These are phyloP conservation scores for Microsporum canis DNA, from an alignment of 2,329 filamentous ascomycete species.

Conservation along the genomic window DNA sequence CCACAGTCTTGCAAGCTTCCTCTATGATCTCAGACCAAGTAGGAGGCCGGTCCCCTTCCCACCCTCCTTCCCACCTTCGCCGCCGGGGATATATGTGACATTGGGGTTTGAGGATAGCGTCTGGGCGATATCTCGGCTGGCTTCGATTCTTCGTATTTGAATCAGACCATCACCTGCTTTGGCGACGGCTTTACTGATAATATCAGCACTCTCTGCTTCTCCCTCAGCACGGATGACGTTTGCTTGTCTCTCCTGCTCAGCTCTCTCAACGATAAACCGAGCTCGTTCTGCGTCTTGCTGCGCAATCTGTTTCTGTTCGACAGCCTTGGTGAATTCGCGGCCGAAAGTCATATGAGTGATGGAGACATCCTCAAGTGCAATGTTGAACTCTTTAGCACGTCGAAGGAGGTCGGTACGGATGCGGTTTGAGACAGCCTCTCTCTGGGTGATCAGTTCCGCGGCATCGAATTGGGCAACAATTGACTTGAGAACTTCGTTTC, in stretches of 20 bases:
- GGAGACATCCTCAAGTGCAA: slow-evolving; percentile 93
- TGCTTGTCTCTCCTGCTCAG: slow-evolving; percentile 96
- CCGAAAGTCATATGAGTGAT: slow-evolving; percentile 99
- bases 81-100: slow-evolving; percentile 82
- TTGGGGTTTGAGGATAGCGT: slow-evolving; percentile 85
- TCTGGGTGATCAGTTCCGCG: slow-evolving; percentile 95
- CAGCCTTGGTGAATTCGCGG: slow-evolving; percentile 94
- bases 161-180: slow-evolving; percentile 90
- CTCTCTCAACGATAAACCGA: slow-evolving; percentile 95
- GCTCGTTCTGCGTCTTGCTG: slow-evolving; percentile 97
- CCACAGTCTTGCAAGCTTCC: background rate
- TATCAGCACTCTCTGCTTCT: slow-evolving; percentile 92
- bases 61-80: slow-evolving; percentile 43
- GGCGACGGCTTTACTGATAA: slow-evolving; percentile 84
- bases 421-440: slow-evolving; percentile 89
- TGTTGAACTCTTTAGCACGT: slow-evolving; percentile 95
- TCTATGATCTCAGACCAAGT: slow-evolving; percentile 50
- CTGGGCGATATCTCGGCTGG: slow-evolving; percentile 87
- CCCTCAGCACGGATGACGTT: slow-evolving; percentile 98
- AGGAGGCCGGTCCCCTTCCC: slow-evolving; percentile 57
- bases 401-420: slow-evolving; percentile 87
- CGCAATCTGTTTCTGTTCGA: slow-evolving; percentile 99
- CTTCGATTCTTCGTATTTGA: slow-evolving; percentile 94
- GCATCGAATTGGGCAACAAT: slow-evolving; percentile 99
- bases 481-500: slow-evolving; percentile 97